Base-by-base conservation (phyloP, 768 basidiomycete species). In the Mycena chlorophos region DNA sequence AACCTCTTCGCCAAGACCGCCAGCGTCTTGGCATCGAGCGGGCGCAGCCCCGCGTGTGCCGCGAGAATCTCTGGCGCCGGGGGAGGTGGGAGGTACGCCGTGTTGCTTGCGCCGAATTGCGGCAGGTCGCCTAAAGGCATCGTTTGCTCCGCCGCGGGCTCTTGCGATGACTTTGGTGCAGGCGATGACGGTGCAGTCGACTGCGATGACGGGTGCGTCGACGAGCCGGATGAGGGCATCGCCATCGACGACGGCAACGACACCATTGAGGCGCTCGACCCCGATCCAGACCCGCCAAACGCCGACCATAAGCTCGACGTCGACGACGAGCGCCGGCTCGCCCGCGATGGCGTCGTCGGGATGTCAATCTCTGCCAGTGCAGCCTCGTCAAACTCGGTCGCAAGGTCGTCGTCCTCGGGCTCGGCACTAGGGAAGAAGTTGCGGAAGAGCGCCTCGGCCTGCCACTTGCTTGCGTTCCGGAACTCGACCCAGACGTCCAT, bases 401-500 rank as follows among this genome's bases (percentile, higher is more conserved):
- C 66, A n/a, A 73, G 72, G 40, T 75, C 74, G 19, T 58, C 55
- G 20, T 65, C 67, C 26, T 82, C 79, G 45, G 73, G 76, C 49
- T 89, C 88, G 10, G 82, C 76, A 16, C 83, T 88, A 0, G 91
- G 91, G 86, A 93, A 94, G 74, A 94, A 94, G 72, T 93, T 93
- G 57, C 87, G 82, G 83, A 92, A 94, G 38, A 94, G 78, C 20
- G 84, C 84, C 69, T 93, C 89, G 1, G 90, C 90, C 67, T 94
- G 91, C 82, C 86, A 87, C 61, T 86, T 86, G 57, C 84, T 87
- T 29, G 93, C 88, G 58, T 89, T 86, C 76, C 86, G 89, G 77
- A 95, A 95, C 69, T 93, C 89, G 43, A 95, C 81, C 86, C 90
- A 91, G 6, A 96, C 89, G 65, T 95, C 94, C 88, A 91, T 90